phyloP scores from a whole-genome alignment of 2,329 filamentous ascomycete species.

The Diplodia seriata region DNA sequence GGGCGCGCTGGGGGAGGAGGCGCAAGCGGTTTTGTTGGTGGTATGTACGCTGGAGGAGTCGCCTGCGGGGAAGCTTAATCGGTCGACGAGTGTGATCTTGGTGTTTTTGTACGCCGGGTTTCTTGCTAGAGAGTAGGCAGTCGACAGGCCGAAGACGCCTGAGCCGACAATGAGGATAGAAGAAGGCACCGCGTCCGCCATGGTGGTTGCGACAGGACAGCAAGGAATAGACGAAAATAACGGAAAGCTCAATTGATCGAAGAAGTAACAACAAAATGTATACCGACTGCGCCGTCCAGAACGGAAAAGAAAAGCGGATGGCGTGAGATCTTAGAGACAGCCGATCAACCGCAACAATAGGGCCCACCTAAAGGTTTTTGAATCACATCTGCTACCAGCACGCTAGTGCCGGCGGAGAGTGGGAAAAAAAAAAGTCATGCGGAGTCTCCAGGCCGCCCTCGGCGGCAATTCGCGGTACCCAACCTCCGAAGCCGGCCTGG shows the following conservation, averaged over 20 bases:
- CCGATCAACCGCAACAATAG: neutral
- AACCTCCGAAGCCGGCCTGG: conserved; percentile 17
- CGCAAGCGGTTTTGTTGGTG: neutral
- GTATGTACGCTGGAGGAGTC: conserved; percentile 61
- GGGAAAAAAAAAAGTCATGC: neutral
- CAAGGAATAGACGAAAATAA: neutral
- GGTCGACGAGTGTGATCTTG: conserved; percentile 65
- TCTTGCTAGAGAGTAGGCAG: conserved; percentile 72
- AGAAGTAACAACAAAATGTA: conserved; percentile 7
- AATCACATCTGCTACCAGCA: too few species aligned
- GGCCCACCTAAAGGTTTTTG: conserved; percentile 12
- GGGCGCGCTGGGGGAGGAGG: conserved; percentile 7
- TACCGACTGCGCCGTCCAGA: conserved; percentile 7
- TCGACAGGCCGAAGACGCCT: conserved; percentile 66
- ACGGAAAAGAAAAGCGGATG: conserved; percentile 3
- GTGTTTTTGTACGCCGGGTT: conserved; percentile 61
- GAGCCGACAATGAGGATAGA: conserved; percentile 59
- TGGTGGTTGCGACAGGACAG: conserved; percentile 10
- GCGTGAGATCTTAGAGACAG: conserved; percentile 10
- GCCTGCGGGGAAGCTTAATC: conserved; percentile 63
- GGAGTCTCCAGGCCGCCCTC: neutral
- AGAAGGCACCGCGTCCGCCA: conserved; percentile 43
- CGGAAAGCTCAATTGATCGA: conserved; percentile 16
- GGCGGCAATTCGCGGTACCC: conserved; percentile 13
- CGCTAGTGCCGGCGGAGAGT: too few species aligned